Conservation (phyloP, 176 grass and related monocot genomes). For the Ananas comosus region DNA sequence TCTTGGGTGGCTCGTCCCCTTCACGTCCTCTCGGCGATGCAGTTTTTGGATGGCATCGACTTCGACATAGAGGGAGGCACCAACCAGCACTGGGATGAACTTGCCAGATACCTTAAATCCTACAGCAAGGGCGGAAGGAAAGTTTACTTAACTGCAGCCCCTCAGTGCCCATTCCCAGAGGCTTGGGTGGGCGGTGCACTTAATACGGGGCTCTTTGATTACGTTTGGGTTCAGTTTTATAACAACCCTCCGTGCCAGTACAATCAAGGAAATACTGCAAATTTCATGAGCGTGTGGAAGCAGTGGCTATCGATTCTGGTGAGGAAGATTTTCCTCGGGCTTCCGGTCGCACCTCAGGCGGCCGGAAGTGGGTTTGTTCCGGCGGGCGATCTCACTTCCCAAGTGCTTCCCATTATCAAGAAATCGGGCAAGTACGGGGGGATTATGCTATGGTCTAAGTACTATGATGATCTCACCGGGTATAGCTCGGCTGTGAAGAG, state of each 20-base stretch:
- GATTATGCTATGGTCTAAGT: too few species aligned
- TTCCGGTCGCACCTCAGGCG: conserved; percentile 45
- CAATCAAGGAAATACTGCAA: conserved; percentile 6
- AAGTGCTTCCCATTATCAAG: conserved; percentile 46
- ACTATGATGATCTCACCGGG: too few species aligned
- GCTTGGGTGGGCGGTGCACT: conserved; percentile 46
- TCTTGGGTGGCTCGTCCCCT: conserved; percentile 33
- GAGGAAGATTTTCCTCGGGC: conserved; percentile 37
- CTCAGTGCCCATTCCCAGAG: conserved; percentile 74
- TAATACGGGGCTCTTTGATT: conserved; percentile 23
- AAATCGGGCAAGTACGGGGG: conserved; percentile 49
- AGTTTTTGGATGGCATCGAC: conserved; percentile 59
- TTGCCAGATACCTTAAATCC: conserved; percentile 38
- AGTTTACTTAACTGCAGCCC: conserved; percentile 44
- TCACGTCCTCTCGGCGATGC: conserved; percentile 53
- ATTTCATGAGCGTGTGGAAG: conserved; percentile 39
- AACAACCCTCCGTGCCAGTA: conserved; percentile 23
- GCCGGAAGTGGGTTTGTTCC: conserved; percentile 56
- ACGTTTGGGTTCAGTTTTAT: conserved; percentile 23
- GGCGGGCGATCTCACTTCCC: conserved; percentile 17
- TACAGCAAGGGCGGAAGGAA: background rate
- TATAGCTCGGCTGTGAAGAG: too few species aligned
- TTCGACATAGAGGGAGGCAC: conserved; percentile 73
- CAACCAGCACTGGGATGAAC: conserved; percentile 50
- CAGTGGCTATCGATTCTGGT: conserved; percentile 36